Evolutionary conservation across 2,329 filamentous ascomycete species (phyloP).

Genomic region (Ophiostoma ulmi): DNA sequence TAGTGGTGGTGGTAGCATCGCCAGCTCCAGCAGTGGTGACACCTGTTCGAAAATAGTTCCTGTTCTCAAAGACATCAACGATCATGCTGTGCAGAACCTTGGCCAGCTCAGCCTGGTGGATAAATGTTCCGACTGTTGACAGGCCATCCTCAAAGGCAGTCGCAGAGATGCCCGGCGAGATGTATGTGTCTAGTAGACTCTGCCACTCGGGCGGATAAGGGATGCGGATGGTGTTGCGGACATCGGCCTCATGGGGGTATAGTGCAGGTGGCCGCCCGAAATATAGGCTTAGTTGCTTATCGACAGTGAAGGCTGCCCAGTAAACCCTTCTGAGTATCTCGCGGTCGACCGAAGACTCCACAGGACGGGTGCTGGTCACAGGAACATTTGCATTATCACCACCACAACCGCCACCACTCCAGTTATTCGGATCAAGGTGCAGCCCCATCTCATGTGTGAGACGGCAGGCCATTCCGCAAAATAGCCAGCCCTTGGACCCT

Average conservation of each 20-base stretch:
- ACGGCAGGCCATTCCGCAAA: conserved; percentile 49
- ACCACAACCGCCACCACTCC: conserved; percentile 35
- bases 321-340: conserved; percentile 47
- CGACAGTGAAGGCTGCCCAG: conserved; percentile 47
- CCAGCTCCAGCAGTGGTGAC: background rate
- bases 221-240: conserved; percentile 44
- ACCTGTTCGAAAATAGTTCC: conserved; percentile 34
- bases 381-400: no score
- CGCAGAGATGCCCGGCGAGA: conserved; percentile 41
- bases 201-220: conserved; percentile 48
- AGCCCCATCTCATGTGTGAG: conserved; percentile 50
- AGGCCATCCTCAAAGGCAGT: conserved; percentile 45
- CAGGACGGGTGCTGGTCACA: background rate
- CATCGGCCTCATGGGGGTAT: conserved; percentile 46
- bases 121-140: conserved; percentile 42
- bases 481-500: conserved; percentile 48
- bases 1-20: background rate
- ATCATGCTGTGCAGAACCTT: conserved; percentile 49
- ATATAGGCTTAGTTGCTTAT: conserved; percentile 48
- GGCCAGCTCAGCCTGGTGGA: conserved; percentile 45
- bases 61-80: conserved; percentile 39
- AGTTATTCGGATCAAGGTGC: conserved; percentile 48
- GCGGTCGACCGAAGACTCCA: conserved; percentile 39
- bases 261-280: conserved; percentile 48
- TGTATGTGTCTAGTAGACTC: conserved; percentile 44